Base-by-base conservation (phyloP, 129 eudicot genomes). In the Smallanthus sonchifolius region DNA sequence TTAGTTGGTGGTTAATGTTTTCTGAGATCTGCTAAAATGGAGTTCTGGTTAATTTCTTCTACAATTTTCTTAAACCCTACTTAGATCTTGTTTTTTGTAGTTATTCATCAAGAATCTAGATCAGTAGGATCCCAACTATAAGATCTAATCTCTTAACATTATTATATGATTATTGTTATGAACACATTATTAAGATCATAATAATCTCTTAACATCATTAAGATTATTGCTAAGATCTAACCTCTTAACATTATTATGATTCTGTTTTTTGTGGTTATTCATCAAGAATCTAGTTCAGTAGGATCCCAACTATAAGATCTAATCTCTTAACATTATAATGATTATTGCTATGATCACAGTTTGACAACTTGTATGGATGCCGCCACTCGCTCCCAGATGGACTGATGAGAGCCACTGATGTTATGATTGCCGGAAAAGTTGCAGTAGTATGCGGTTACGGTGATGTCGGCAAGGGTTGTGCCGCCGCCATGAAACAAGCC, bases 381-480 rank as follows among this genome's bases (percentile, higher is more conserved):
- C 83, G 86, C 9, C 88, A 84, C 83, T 84, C 88, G 0, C 85
- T 84, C 52, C 88, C 88, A 0, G 85, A 84, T 37, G 88, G 88
- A 57, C 40, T 84, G 32, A 84, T 84, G 88, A 81, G 88, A 75
- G 86, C 88, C 63, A 84, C 88, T 0, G 86, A 84, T 52, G 74
- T 84, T 11, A 84, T 84, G 88, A 84, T 84, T 11, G 86, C 84
- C 20, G 86, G 86, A 5, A 82, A 82, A 24, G 77, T 78, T 8
- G 86, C 83, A 7, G 83, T 82, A 0, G 59, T 82, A 67, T 82
- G 86, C 17, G 86, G 83, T 7, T 82, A 82, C 5, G 83, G 86
- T 47, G 86, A 82, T 47, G 86, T 78, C 7, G 80, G 86, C 44
- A 82, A 82, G 79, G 86, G 86, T 61, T 82, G 86, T 52, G 84